Conservation (phyloP, 768 basidiomycete genomes). For the Saitozyma sp. region DNA sequence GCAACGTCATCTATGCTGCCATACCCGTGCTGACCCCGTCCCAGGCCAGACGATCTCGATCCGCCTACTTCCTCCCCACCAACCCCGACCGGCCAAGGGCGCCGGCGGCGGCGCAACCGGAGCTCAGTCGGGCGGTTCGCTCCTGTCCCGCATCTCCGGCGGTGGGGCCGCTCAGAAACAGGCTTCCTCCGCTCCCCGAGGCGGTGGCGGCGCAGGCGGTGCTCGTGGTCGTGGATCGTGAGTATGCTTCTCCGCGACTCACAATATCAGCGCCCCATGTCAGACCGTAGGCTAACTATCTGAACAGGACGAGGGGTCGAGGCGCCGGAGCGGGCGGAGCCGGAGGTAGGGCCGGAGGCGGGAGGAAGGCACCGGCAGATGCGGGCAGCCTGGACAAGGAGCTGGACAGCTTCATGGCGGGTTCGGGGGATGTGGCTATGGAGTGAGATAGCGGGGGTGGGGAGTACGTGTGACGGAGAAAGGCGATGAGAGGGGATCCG, state of each 20-base stretch:
- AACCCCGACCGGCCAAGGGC: constrained; percentile 17
- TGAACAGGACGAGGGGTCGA: not conserved
- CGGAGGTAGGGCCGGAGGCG: constrained; percentile 28
- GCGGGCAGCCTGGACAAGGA: constrained; percentile 82
- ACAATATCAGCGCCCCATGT: too few species aligned
- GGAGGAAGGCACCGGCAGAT: constrained; percentile 60
- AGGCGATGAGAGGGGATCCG: too few species aligned
- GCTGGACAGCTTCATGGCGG: constrained; percentile 60
- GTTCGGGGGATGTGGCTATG: constrained; percentile 15
- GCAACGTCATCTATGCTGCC: too few species aligned
- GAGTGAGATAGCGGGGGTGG: not conserved
- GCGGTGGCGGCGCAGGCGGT: constrained; percentile 17
- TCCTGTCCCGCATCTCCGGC: constrained; percentile 33
- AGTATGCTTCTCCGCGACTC: not conserved
- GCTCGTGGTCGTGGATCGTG: constrained; percentile 27
- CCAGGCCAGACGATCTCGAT: constrained; percentile 48
- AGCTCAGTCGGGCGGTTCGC: constrained; percentile 25
- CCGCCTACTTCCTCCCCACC: constrained; percentile 31
- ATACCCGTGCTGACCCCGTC: not conserved
- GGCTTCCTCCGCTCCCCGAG: constrained; percentile 1
- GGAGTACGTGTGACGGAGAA: too few species aligned
- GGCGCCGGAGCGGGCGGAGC: not conserved
- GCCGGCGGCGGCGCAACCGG: constrained; percentile 4
- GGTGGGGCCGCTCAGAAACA: not conserved
- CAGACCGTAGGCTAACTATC: not conserved